These are phyloP conservation scores for Phytophthora vignae DNA, from an alignment of 352 stramenopile species.

Conservation along the genomic window DNA sequence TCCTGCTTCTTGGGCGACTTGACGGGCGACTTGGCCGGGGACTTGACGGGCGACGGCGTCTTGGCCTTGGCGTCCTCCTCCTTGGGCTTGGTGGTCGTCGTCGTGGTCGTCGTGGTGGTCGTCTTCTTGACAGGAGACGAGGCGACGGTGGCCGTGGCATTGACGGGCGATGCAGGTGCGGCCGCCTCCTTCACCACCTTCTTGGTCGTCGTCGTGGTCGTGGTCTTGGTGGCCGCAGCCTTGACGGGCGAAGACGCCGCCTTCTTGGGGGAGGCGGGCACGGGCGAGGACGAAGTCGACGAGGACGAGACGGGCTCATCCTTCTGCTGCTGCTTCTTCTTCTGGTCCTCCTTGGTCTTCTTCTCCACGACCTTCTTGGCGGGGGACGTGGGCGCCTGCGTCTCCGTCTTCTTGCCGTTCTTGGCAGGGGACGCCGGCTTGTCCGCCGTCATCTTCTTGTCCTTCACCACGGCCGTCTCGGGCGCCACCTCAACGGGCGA, in stretches of 20 bases:
- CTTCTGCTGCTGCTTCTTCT: slow-evolving; percentile 30
- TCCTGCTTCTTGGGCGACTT: slow-evolving; percentile 49
- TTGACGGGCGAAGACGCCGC: slow-evolving; percentile 28
- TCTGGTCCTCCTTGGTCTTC: slow-evolving; percentile 18
- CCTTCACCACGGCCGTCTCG: slow-evolving; percentile 13
- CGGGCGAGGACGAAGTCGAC: background rate
- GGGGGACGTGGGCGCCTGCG: slow-evolving; percentile 10
- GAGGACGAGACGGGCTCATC: background rate
- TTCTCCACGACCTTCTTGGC: slow-evolving; percentile 23
- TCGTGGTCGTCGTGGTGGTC: slow-evolving; percentile 42
- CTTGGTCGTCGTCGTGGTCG: slow-evolving; percentile 32
- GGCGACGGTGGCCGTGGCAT: slow-evolving; percentile 38
- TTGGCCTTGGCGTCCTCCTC: slow-evolving; percentile 10
- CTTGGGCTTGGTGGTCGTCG: slow-evolving; percentile 3
- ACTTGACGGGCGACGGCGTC: slow-evolving; percentile 27
- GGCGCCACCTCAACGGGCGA: slow-evolving; percentile 20
- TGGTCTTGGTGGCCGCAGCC: slow-evolving; percentile 6
- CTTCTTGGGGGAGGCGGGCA: slow-evolving; percentile 44
- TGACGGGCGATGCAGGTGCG: slow-evolving; percentile 31
- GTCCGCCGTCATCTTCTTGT: slow-evolving; percentile 4
- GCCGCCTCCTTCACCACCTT: slow-evolving; percentile 38
- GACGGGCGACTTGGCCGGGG: slow-evolving; percentile 7
- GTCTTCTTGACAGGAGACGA: slow-evolving; percentile 52
- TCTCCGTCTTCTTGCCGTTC: slow-evolving; percentile 45
- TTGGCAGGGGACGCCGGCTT: slow-evolving; percentile 23